These are phyloP conservation scores for Stereum hirsutum DNA, from an alignment of 1,284 basidiomycete species.

Conservation along the genomic window DNA sequence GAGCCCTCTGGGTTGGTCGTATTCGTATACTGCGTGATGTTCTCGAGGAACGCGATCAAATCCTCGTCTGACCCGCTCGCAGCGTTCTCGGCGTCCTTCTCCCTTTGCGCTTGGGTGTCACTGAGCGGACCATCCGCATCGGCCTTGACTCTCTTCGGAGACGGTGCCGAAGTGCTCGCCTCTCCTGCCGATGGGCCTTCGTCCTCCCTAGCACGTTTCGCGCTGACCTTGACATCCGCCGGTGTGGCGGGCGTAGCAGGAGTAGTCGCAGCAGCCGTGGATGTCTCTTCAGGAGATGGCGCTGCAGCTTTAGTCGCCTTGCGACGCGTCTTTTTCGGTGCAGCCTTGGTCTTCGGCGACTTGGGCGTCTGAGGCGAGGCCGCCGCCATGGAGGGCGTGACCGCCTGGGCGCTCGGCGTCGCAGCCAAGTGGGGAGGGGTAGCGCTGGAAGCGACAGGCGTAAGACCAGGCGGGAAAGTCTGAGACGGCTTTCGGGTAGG, in stretches of 20 bases:
- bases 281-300: constrained; percentile 8
- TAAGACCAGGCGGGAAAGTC: constrained; percentile 3
- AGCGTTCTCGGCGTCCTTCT: constrained; percentile 39
- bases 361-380: constrained; percentile 32
- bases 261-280: constrained; percentile 22
- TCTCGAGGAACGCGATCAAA: constrained; percentile 47
- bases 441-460: constrained; percentile 21
- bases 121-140: constrained; percentile 57
- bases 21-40: constrained; percentile 53
- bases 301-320: constrained; percentile 22
- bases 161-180: constrained; percentile 41
- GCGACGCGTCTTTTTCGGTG: constrained; percentile 31
- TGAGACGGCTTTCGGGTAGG: constrained; percentile 3
- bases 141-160: constrained; percentile 60
- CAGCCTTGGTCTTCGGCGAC: constrained; percentile 26
- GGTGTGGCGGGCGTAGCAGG: constrained; percentile 23
- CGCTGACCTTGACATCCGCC: constrained; percentile 19
- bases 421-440: constrained; percentile 31
- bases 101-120: constrained; percentile 43
- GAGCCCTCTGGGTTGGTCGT: constrained; percentile 16
- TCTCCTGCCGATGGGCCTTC: constrained; percentile 36
- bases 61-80: constrained; percentile 56
- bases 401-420: constrained; percentile 43
- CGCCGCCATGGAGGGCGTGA: constrained; percentile 39
- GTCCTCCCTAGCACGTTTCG: constrained; percentile 56